Conservation (phyloP, 2,329 filamentous ascomycete species). For the Penicillium glabrum region DNA sequence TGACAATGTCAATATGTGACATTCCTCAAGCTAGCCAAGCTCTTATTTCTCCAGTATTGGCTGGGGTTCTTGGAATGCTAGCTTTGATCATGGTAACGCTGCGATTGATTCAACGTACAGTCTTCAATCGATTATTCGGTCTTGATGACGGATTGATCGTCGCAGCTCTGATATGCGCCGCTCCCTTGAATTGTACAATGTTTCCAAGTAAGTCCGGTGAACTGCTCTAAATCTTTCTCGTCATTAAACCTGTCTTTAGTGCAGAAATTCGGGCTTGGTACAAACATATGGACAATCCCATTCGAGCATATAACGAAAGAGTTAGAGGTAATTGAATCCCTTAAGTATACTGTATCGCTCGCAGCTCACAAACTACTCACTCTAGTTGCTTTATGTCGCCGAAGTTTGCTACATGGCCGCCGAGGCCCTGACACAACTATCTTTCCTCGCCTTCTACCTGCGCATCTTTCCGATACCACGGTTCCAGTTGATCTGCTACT, state of each 20-base stretch:
- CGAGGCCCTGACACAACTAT: conserved; percentile 40
- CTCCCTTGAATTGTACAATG: conserved; percentile 3
- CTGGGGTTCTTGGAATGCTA: conserved; percentile 3
- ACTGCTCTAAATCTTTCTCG: background rate
- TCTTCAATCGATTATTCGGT: background rate
- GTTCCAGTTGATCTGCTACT: conserved; percentile 28
- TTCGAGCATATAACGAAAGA: conserved; percentile 1
- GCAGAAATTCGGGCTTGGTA: conserved; percentile 2
- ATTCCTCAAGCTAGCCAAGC: conserved; percentile 1
- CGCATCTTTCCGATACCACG: conserved; percentile 49
- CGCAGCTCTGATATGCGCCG: conserved; percentile 1
- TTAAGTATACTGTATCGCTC: background rate
- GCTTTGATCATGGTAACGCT: background rate
- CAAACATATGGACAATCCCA: conserved; percentile 3
- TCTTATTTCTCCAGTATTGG: background rate
- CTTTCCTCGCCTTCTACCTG: conserved; percentile 56
- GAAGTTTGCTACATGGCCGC: conserved; percentile 48
- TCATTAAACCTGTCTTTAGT: background rate
- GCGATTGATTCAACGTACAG: background rate
- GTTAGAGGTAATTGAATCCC: background rate
- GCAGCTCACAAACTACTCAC: background rate
- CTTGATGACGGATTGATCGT: conserved; percentile 2
- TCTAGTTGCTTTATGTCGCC: conserved; percentile 16
- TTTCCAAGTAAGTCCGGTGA: background rate
- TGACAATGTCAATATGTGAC: conserved; percentile 4